Base-by-base conservation (phyloP, 768 basidiomycete species). In the Phlebiopsis gigantea region DNA sequence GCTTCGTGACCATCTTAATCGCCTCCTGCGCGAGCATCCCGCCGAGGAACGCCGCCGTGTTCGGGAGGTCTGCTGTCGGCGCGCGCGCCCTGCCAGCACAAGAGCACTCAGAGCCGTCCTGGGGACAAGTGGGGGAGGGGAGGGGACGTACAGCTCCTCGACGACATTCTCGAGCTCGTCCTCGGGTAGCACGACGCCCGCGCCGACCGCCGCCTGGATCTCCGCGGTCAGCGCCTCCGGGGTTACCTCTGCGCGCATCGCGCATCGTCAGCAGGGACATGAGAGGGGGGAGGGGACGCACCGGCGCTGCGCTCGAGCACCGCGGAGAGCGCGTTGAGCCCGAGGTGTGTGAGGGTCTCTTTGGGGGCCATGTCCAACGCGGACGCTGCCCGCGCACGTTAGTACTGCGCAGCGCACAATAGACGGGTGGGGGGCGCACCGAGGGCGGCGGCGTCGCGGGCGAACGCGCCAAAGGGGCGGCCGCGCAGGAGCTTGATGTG, bases 1-100 rank as follows among this genome's bases (percentile, higher is more conserved):
- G 97, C 65, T 84, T 85, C 56, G 96, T 99, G 65, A 96, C 87
- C 73, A 98, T 79, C 79, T 99, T 98, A 78, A 98, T 98, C 5
- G 86, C 85, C 68, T 99, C 97, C 64, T 99, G 97, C 24, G 95
- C 93, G 19, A 98, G 87, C 31, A 98, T 71, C 2, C 97, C 97
- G 1, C 97, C 97, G 0, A 98, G 75, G 65, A 98, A 84, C 1
- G 95, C 95, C 0, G 96, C 92, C 1, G 87, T 94, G 62, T 94
- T 98, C 5, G 96, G 96, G 2, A 98, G 73, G 64, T 96, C 93
- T 2, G 91, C 86, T 0, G 80, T 85, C 1, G 89, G 90, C 7
- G 92, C 78, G 1, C 93, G 88, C 10, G 77, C 84, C 55, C 93
- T 94, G 65, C 19, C 41, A 10, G 56, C 7, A 46, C n/a, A 22